phyloP scores from a whole-genome alignment of 768 basidiomycete species.

The Termitomyces sp. region DNA sequence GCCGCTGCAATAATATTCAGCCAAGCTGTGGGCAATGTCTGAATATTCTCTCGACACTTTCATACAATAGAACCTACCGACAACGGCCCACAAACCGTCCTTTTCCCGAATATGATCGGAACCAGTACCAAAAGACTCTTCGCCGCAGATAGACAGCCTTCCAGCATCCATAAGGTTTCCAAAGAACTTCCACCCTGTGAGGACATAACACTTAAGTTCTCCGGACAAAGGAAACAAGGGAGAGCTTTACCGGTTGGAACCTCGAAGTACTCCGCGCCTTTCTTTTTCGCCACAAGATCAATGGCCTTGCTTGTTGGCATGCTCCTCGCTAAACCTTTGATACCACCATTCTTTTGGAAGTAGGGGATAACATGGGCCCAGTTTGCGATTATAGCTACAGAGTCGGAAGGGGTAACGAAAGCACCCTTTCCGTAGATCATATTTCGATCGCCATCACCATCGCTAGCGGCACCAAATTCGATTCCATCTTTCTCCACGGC shows the following conservation, averaged over 20 bases:
- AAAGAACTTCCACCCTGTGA: conserved; percentile 97
- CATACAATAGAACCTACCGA: conserved; percentile 47
- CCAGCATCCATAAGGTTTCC: conserved; percentile 99
- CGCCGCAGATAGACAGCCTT: conserved; percentile 95
- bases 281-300: conserved; percentile 92
- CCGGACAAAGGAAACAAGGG: not conserved
- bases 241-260: conserved; percentile 78
- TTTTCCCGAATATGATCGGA: conserved; percentile 99
- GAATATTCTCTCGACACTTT: not conserved
- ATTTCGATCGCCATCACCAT: conserved; percentile 97
- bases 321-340: conserved; percentile 93
- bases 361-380: conserved; percentile 93
- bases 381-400: conserved; percentile 97
- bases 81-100: conserved; percentile 96
- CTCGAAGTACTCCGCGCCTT: conserved; percentile 90
- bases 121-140: conserved; percentile 99
- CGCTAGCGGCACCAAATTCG: conserved; percentile 92
- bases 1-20: conserved; percentile 94
- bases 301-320: conserved; percentile 99
- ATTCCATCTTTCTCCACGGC: conserved; percentile 84
- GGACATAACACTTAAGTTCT: not conserved
- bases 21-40: conserved; percentile 63
- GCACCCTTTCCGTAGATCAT: conserved; percentile 99
- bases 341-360: conserved; percentile 82
- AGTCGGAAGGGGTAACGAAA: conserved; percentile 97